Percentiles rank a stretch among this genome's conserved stretches.
Conservation (phyloP, 192 early-diverging fungal species). For the Mortierella antarctica region DNA sequence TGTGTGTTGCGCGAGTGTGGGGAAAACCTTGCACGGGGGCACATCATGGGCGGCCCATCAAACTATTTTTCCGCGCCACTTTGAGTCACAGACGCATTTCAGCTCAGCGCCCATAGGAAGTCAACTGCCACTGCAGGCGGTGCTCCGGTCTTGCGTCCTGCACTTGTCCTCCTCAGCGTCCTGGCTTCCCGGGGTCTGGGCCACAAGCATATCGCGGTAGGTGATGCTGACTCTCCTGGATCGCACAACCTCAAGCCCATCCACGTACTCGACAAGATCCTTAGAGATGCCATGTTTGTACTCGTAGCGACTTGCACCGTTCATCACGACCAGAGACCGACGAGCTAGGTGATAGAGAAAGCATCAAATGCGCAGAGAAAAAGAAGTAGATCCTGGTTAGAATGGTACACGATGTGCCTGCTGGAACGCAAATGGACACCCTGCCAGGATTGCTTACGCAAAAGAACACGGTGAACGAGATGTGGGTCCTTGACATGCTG, state of each 20-base stretch:
- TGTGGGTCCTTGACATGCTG: conserved; percentile 40
- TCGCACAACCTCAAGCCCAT: conserved; percentile 60
- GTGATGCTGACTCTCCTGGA: conserved; percentile 74
- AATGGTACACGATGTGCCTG: not conserved
- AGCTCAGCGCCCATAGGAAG: no score
- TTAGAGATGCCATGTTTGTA: conserved; percentile 78
- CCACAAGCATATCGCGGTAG: conserved; percentile 48
- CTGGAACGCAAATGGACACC: no score
- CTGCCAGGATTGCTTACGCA: conserved; percentile 49
- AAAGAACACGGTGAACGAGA: conserved; percentile 29
- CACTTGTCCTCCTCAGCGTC: not conserved
- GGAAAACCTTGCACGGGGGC: no score
- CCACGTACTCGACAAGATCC: conserved; percentile 56
- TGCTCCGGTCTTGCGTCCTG: no score
- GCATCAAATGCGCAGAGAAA: not conserved
- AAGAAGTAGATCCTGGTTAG: not conserved
- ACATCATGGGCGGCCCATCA: no score
- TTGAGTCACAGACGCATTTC: no score
- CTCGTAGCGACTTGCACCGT: conserved; percentile 63
- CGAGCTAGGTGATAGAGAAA: conserved; percentile 52
- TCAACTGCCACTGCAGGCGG: no score
- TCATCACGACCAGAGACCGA: conserved; percentile 69
- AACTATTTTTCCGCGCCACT: no score
- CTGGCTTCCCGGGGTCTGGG: not conserved
- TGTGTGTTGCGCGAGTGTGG: no score